Conservation (phyloP, 148 eudicot genomes). For the Vaccinium vitisidaea region DNA sequence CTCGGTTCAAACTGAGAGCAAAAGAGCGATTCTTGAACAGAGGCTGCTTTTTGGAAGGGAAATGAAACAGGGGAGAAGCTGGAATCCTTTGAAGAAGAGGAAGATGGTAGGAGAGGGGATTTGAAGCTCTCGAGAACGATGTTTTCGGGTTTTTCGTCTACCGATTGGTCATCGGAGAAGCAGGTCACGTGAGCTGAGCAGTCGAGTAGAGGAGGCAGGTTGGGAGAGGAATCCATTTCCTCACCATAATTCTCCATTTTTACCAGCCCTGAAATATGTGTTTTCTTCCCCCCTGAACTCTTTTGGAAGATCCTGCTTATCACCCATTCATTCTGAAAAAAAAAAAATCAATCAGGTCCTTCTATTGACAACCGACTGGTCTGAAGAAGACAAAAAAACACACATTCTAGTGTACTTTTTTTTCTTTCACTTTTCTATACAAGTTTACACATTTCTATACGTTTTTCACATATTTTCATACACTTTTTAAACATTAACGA, state of each 20-base stretch:
- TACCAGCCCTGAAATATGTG: conserved; percentile 30
- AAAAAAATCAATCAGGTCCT: neutral
- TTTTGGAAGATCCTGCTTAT: conserved; percentile 70
- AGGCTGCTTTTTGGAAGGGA: conserved; percentile 1
- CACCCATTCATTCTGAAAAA: conserved; percentile 80
- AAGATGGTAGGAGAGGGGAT: conserved; percentile 13
- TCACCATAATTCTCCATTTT: conserved; percentile 10
- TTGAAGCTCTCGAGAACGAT: neutral
- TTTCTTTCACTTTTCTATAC: no score
- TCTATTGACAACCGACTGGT: no score
- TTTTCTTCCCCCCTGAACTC: conserved; percentile 46
- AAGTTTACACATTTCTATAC: no score
- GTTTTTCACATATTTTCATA: no score
- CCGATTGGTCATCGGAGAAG: conserved; percentile 51
- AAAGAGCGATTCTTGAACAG: conserved; percentile 16
- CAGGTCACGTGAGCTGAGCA: conserved; percentile 54
- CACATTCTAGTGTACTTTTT: no score
- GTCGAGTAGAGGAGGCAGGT: conserved; percentile 61
- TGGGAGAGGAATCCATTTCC: conserved; percentile 20
- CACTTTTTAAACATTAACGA: no score
- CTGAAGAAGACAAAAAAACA: neutral
- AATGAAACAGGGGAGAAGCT: conserved; percentile 7
- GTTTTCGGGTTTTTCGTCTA: conserved; percentile 26
- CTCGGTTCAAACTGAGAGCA: conserved; percentile 22
- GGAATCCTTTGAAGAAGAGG: conserved; percentile 13